Evolutionary conservation across 73 alveolate genomes (phyloP).

Genomic region (Durusdinium trenchii): DNA sequence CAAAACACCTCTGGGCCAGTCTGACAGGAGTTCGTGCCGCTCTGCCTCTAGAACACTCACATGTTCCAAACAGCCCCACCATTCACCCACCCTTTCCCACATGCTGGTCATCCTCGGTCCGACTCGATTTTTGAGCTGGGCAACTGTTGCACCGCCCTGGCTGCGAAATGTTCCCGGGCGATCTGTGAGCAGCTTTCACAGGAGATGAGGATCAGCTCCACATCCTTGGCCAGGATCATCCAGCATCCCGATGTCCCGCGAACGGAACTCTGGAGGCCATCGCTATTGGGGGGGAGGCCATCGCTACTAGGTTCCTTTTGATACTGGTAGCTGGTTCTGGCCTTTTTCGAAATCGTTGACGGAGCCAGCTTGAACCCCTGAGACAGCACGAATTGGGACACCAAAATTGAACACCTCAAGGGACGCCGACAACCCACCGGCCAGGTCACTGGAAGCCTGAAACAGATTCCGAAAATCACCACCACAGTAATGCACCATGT

Average conservation of each 20-base stretch:
- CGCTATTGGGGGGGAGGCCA: not conserved
- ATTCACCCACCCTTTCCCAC: not conserved
- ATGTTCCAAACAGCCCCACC: not conserved
- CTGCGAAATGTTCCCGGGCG: constrained; percentile 35
- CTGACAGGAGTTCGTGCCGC: not conserved
- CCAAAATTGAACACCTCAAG: too few species aligned
- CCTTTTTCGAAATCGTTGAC: not conserved
- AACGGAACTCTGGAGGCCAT: not conserved
- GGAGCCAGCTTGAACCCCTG: not conserved
- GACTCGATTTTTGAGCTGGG: not conserved
- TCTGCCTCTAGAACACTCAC: not conserved
- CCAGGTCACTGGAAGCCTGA: too few species aligned
- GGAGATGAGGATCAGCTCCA: constrained; percentile 65
- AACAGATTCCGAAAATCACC: too few species aligned
- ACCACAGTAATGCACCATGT: too few species aligned
- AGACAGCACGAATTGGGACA: too few species aligned
- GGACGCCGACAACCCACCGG: too few species aligned
- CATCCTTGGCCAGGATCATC: constrained; percentile 7
- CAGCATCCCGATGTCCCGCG: not conserved
- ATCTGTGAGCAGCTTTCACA: not conserved
- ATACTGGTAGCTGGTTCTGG: not conserved
- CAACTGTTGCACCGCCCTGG: constrained; percentile 40
- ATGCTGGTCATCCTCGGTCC: too few species aligned
- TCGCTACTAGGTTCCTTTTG: not conserved
- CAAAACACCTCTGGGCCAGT: not conserved